Evolutionary conservation across 495 filamentous ascomycete species (phyloP), one percentile per base, ranked within the genome.

Genomic region (Penicillium coffeae): DNA sequence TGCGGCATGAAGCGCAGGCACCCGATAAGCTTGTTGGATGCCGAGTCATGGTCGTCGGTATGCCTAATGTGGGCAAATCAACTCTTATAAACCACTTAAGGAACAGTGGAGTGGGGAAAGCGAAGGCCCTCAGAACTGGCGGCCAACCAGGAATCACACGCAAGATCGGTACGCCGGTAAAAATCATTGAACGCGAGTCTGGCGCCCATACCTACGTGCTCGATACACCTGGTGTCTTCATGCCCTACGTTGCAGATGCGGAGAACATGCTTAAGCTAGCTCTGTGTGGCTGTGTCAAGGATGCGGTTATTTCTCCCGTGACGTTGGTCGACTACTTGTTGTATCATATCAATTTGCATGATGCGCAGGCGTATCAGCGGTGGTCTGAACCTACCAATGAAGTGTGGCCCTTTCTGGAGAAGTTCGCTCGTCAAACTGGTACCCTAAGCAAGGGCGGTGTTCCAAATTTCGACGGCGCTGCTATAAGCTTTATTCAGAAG

Each of bases 1-100:
- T 82, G 25, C 73, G 76, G 48, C 52, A 71, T 25, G 69, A 76
- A 47, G 70, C 76, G 22, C 45, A 56, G 15, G 60, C 65, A 8
- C 63, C 62, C 2, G 66, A 80, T 53, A 79, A 75, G 25, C 65
- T 90, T 7, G 79, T 79, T 6, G 89, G 90, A 2, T 80, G 87
- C 44, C 82, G 90, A 20, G 79, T 89, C 45, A 76, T 98, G 63
- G 80, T 97, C 1, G 90, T 96, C 14, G 93, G 93, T 21, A 96
- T 98, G 92, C 93, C 93, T 5, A 98, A 98, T 66, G 88, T 93
- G 0, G 93, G 80, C 15, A 83, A 98, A 67, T 94, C 88, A 18
- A 89, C 92, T 0, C 74, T 98, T 12, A 82, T 98, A 19, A 98
- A 98, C 65, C 77, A 85, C 21, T 75, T 98, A 33, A 86, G 94